Base-by-base conservation (phyloP, 1,284 basidiomycete genomes). In the Gyrodon tennesseensis region DNA sequence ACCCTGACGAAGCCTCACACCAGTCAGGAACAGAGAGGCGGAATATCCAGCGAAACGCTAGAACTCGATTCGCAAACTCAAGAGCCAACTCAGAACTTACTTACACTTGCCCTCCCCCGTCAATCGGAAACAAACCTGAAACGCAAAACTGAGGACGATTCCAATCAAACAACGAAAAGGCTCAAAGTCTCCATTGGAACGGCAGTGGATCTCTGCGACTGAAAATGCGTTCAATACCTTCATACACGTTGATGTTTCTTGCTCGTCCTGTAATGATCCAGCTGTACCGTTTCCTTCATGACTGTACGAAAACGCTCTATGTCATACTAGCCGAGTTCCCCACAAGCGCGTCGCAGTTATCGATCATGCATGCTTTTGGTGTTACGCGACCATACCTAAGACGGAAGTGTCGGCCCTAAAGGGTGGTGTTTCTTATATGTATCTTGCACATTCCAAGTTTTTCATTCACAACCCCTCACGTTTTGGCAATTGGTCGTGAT, bases 201-300 rank as follows among this genome's bases (percentile, higher is more conserved):
- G 60, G 82, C 80, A 44, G 80, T 87, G 63, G 86, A 87, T 73
- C 80, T 87, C 25, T 86, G 84, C 40, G 86, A 87, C 70, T 86
- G 53, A 77, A 60, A 39, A 41, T 25, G 46, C 34, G 34, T 40
- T 37, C 31, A 13, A 27, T n/a, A 29, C 39, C 40, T 63, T 48
- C 25, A 48, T 37, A 34, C 39, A 49, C 55, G 29, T 51, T 46
- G 39, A 56, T n/a, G 55, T 62, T 53, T 34, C 11, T 25, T 51
- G 13, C 13, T 29, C 29, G 39, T 29, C 29, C 29, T 59, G 52
- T 59, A 31, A 34, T 31, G 27, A 43, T 51, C 43, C 57, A 56
- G 53, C n/a, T 60, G 27, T 54, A 1, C 49, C 13, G n/a, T 57
- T 41, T 49, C 15, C 25, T 49, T 29, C 13, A 54, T 39, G 39